These are phyloP conservation scores for Lactarius indigo DNA, from an alignment of 768 basidiomycete species.

Conservation along the genomic window DNA sequence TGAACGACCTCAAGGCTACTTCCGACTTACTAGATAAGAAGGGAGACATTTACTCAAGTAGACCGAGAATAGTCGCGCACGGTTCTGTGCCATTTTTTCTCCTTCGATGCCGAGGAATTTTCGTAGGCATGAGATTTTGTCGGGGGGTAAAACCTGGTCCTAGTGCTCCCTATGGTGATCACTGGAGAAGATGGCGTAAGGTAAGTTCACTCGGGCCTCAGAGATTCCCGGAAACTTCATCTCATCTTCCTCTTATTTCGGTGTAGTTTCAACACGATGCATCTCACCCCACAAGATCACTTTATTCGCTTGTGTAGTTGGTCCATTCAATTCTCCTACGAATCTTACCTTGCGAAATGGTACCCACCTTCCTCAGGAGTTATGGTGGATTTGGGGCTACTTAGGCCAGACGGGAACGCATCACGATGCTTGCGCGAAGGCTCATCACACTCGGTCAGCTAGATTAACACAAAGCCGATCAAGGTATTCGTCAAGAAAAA, in stretches of 20 bases:
- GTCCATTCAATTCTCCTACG: not conserved
- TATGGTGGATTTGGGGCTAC: constrained; percentile 6
- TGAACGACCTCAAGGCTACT: constrained; percentile 8
- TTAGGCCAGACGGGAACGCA: not conserved
- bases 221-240: not conserved
- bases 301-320: constrained; percentile 31
- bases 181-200: constrained; percentile 21
- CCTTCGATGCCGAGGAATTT: no score
- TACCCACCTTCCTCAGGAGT: constrained; percentile 2
- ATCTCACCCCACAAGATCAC: not conserved
- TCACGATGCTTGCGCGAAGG: constrained; percentile 12
- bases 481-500: not conserved
- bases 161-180: constrained; percentile 8
- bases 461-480: not conserved
- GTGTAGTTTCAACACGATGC: constrained; percentile 13
- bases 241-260: not conserved
- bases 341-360: not conserved
- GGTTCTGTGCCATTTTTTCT: not conserved
- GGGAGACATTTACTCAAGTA: constrained; percentile 24
- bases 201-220: not conserved
- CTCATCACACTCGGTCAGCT: not conserved
- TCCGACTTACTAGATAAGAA: constrained; percentile 20
- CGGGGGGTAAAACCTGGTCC: constrained; percentile 13
- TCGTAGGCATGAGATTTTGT: constrained; percentile 21
- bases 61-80: constrained; percentile 21